Conservation (phyloP, 306 rosid genomes). For the Neltuma alba region DNA sequence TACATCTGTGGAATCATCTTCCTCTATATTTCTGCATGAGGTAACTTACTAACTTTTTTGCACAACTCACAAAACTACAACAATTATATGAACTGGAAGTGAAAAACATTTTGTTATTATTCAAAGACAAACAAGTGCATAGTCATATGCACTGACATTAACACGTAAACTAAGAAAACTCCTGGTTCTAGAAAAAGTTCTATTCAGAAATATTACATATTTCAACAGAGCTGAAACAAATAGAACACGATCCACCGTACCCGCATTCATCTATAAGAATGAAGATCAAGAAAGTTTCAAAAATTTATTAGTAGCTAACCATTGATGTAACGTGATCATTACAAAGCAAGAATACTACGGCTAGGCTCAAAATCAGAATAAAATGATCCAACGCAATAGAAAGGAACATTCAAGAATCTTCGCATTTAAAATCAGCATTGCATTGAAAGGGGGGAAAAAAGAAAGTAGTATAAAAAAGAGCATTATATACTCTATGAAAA, state of each 20-base stretch:
- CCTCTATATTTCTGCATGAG: conserved; percentile 75
- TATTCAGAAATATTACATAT: conserved; percentile 15
- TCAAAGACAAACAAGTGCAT: background rate
- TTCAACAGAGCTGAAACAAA: conserved; percentile 15
- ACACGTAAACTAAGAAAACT: conserved; percentile 2
- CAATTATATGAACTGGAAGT: conserved; percentile 23
- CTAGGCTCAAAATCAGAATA: background rate
- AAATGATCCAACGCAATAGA: background rate
- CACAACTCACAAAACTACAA: conserved; percentile 42
- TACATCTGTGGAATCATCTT: conserved; percentile 60
- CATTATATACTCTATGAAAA: background rate
- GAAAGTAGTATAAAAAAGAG: background rate
- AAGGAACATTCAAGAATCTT: background rate
- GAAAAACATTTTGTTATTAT: conserved; percentile 5
- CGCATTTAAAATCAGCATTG: background rate
- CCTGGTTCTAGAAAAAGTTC: conserved; percentile 25
- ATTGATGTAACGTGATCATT: background rate
- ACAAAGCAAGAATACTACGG: background rate
- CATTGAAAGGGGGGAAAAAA: background rate
- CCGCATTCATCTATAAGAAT: background rate
- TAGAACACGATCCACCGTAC: background rate
- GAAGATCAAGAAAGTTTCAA: background rate
- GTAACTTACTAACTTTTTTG: conserved; percentile 39
- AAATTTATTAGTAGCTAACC: background rate
- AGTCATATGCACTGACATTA: background rate